phyloP scores from a whole-genome alignment of 306 rosid genomes.

The Ziziphus jujuba region DNA sequence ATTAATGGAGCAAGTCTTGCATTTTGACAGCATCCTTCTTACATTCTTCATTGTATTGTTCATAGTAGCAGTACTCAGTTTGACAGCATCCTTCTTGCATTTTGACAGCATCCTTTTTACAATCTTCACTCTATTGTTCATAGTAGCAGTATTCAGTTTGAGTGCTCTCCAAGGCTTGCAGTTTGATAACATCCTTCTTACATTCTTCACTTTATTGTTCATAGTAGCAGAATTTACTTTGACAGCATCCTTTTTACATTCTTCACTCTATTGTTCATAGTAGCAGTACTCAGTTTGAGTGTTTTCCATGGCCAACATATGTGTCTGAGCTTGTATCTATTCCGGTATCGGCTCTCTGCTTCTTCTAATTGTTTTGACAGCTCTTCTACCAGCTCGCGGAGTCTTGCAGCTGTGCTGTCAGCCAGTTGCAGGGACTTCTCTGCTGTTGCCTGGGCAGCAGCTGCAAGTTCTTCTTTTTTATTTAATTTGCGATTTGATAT shows the following conservation, averaged over 20 bases:
- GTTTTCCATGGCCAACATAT: slow-evolving; percentile 85
- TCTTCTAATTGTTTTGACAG: slow-evolving; percentile 62
- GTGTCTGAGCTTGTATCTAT: slow-evolving; percentile 42
- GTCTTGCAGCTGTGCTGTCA: slow-evolving; percentile 62
- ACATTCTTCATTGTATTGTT: too few species aligned
- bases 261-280: slow-evolving; percentile 32
- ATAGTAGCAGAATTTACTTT: too few species aligned
- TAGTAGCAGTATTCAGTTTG: too few species aligned
- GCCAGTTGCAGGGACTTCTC: slow-evolving; percentile 73
- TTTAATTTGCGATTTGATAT: slow-evolving; percentile 62
- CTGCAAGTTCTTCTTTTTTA: slow-evolving; percentile 75
- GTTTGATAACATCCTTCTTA: slow-evolving; percentile 58
- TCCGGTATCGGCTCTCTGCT: slow-evolving; percentile 58
- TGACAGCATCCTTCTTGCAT: too few species aligned
- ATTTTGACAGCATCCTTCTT: slow-evolving; percentile 85
- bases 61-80: too few species aligned
- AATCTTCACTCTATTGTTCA: too few species aligned
- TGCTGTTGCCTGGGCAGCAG: slow-evolving; percentile 75
- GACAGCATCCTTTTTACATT: slow-evolving; percentile 40
- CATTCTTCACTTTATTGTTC: slow-evolving; percentile 36
- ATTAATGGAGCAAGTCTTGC: slow-evolving; percentile 57
- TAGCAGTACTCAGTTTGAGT: slow-evolving; percentile 34
- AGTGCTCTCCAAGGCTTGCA: slow-evolving; percentile 79
- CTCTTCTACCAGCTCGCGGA: slow-evolving; percentile 52
- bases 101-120: too few species aligned